phyloP scores from a whole-genome alignment of 192 early-diverging fungal species.

The Backusella morwellensis region DNA sequence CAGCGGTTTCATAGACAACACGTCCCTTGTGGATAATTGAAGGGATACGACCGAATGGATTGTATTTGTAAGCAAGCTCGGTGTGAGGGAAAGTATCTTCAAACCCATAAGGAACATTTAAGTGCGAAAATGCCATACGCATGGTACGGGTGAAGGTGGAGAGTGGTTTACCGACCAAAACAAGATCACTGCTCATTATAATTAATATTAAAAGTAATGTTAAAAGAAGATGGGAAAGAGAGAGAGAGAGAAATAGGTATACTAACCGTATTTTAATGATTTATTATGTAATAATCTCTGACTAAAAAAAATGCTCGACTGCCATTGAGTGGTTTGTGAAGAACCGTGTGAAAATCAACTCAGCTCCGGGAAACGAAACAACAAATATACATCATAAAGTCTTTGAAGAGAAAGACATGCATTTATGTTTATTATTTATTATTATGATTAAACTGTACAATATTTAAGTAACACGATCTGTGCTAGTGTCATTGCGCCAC shows the following conservation, averaged over 20 bases:
- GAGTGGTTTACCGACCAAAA: constrained; percentile 26
- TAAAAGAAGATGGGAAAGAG: background rate
- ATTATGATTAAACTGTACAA: constrained; percentile 60
- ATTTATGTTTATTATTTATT: background rate
- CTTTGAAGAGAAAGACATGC: background rate
- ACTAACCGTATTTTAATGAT: background rate
- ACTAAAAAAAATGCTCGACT: background rate
- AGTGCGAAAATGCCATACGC: constrained; percentile 29
- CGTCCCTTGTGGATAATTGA: constrained; percentile 20
- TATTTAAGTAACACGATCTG: constrained; percentile 70
- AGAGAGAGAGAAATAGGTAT: background rate
- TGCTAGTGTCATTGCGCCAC: constrained; percentile 71
- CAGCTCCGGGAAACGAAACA: background rate
- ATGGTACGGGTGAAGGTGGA: constrained; percentile 40
- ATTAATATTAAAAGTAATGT: background rate
- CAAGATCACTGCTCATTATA: background rate
- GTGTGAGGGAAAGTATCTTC: constrained; percentile 18
- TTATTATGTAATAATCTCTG: background rate
- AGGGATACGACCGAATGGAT: constrained; percentile 39
- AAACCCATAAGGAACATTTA: constrained; percentile 25
- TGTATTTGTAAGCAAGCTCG: constrained; percentile 25
- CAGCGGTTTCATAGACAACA: constrained; percentile 28
- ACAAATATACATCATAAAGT: background rate
- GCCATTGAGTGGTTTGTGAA: background rate
- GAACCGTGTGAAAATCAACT: background rate